Evolutionary conservation across 192 early-diverging fungal genomes (phyloP), one percentile per base, ranked within the genome.

Genomic region (Coemansia sp.): DNA sequence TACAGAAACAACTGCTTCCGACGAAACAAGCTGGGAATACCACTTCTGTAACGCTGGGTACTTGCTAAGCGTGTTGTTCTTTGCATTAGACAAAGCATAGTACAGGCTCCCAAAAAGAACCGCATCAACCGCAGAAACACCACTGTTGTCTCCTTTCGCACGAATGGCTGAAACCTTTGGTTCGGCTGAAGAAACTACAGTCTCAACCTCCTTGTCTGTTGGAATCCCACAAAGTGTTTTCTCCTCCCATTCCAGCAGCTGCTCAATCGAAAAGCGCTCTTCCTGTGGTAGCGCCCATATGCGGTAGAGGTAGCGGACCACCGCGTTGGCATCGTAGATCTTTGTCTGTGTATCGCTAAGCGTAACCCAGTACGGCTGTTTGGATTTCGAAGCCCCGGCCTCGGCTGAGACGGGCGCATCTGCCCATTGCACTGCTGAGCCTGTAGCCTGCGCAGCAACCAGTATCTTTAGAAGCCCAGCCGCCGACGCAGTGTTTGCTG

Each of bases 201-300:
- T 57, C 13, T 68, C 68, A 39, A 77, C 49, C 18, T 83, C 69
- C 43, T 50, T 69, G 54, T 73, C 74, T 4, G 60, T 56, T 5
- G 77, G 65, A 58, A 73, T 47, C 38, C 13, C 53, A 50, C 63
- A 59, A 63, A 84, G 65, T 39, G 52, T 56, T 67, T 72, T 84
- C 73, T 83, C 81, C 63, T 84, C 81, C 76, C 76, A 78, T 64
- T 84, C 81, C 19, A 84, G 64, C 32, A 69, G 65, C 68, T 70
- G 71, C 70, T 84, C 81, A 38, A 74, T 23, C n/a, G 64, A 67
- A 15, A 79, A 47, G 13, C 62, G 68, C 40, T 79, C 69, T 53
- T 56, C 43, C 26, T 72, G 60, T 0, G 81, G 39, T 23, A 69
- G 81, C 32, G 56, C 50, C 37, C 64, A 70, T 13, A 59, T 48